Evolutionary conservation across 257 asterid genomes (phyloP).

Genomic region (Leptodermis oblonga): DNA sequence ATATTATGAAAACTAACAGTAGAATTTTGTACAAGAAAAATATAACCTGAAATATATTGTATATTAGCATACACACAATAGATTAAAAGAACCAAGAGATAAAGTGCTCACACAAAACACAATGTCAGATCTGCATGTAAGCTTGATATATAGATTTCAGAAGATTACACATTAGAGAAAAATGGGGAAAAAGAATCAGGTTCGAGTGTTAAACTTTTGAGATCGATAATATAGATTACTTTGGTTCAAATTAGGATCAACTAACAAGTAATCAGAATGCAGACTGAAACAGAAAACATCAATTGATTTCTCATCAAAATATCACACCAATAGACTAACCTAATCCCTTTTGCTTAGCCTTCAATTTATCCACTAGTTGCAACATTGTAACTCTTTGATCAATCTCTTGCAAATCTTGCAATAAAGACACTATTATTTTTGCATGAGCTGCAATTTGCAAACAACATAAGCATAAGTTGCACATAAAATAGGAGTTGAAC

Average conservation of each 20-base stretch:
- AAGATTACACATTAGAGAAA: background rate
- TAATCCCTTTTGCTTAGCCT: constrained; percentile 53
- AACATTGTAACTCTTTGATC: constrained; percentile 78
- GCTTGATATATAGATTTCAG: background rate
- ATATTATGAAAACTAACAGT: background rate
- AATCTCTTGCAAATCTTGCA: constrained; percentile 71
- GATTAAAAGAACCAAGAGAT: background rate
- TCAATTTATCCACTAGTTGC: constrained; percentile 86
- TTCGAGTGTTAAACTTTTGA: background rate
- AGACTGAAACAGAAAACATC: background rate
- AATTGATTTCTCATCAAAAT: background rate
- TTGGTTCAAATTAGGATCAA: background rate
- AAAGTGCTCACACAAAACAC: background rate
- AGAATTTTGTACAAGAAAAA: background rate
- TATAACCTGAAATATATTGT: background rate
- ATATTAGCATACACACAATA: background rate
- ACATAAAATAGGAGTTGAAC: background rate
- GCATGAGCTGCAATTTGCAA: constrained; percentile 60
- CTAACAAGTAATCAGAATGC: constrained; percentile 2
- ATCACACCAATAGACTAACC: constrained; percentile 43
- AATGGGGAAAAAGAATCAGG: background rate
- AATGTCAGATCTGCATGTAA: background rate
- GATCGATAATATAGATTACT: background rate
- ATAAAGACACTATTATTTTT: constrained; percentile 47
- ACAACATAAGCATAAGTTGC: constrained; percentile 16